A percentile compares a stretch with the other conserved stretches of the same genome.
phyloP scores from a whole-genome alignment of 129 eudicot species.

The Flaveria bidentis region DNA sequence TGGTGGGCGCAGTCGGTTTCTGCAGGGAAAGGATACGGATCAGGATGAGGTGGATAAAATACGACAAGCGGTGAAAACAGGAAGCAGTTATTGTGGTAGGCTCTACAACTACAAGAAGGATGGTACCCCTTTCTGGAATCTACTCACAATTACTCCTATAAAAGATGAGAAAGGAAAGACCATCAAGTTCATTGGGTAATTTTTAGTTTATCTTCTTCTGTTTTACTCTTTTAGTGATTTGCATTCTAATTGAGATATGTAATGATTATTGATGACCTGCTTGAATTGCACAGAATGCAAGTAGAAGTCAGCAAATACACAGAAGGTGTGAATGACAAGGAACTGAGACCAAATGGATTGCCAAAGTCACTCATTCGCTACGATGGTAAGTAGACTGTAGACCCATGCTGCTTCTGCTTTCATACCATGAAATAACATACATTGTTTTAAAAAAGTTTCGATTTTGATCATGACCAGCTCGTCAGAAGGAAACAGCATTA shows the following conservation, averaged over 20 bases:
- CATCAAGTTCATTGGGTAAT: slow-evolving; percentile 92
- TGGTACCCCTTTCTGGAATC: slow-evolving; percentile 98
- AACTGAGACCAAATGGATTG: slow-evolving; percentile 88
- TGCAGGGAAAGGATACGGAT: slow-evolving; percentile 96
- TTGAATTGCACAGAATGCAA: slow-evolving; percentile 77
- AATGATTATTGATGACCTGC: background rate
- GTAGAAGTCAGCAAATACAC: slow-evolving; percentile 98
- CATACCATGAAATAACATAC: background rate
- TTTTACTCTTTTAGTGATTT: background rate
- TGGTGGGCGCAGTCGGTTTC: slow-evolving; percentile 74
- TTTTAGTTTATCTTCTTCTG: background rate
- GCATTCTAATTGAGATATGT: background rate
- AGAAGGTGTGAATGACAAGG: slow-evolving; percentile 84
- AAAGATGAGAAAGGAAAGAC: slow-evolving; percentile 81
- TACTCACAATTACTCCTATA: slow-evolving; percentile 89
- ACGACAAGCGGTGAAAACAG: slow-evolving; percentile 69
- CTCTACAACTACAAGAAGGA: slow-evolving; percentile 92
- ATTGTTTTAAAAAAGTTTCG: background rate
- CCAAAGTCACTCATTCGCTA: slow-evolving; percentile 91
- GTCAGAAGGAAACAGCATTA: slow-evolving; percentile 92
- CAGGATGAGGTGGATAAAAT: slow-evolving; percentile 86
- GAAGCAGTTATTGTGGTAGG: slow-evolving; percentile 91
- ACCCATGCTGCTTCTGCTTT: background rate
- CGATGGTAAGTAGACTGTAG: slow-evolving; percentile 60
- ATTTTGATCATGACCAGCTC: slow-evolving; percentile 54